Conservation (phyloP, 2,329 filamentous ascomycete species). For the Cladosporium sphaerospermum region DNA sequence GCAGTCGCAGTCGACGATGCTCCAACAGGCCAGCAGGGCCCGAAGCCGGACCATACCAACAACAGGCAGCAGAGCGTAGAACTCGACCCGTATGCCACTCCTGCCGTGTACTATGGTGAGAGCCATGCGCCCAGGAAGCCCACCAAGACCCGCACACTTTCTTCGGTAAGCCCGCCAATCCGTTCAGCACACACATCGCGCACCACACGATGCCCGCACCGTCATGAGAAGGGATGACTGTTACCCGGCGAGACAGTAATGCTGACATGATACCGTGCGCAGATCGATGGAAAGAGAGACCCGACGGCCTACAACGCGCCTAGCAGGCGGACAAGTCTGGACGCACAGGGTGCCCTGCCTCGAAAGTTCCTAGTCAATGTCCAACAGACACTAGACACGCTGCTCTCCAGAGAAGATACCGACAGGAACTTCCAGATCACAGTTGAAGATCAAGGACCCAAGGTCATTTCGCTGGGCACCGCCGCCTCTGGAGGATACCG, state of each 20-base stretch:
- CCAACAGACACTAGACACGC: slow-evolving; percentile 69
- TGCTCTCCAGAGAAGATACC: slow-evolving; percentile 83
- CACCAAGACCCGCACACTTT: slow-evolving; percentile 48
- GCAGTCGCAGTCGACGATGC: slow-evolving; percentile 10
- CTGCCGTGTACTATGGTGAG: slow-evolving; percentile 55
- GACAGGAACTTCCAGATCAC: slow-evolving; percentile 96
- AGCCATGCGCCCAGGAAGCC: slow-evolving; percentile 43
- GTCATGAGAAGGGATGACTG: slow-evolving; percentile 5
- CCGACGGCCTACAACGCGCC: slow-evolving; percentile 11
- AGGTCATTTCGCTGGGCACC: slow-evolving; percentile 81
- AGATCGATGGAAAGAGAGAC: slow-evolving; percentile 16
- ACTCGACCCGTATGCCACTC: slow-evolving; percentile 52
- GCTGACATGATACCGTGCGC: neutral
- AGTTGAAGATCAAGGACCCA: slow-evolving; percentile 90
- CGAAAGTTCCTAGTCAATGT: slow-evolving; percentile 84
- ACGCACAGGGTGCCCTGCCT: slow-evolving; percentile 63
- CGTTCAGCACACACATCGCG: neutral
- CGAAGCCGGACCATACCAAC: slow-evolving; percentile 7
- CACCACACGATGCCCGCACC: slow-evolving; percentile 11
- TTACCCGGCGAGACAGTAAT: neutral
- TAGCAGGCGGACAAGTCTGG: slow-evolving; percentile 62
- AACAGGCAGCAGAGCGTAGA: slow-evolving; percentile 19
- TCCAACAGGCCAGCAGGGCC: neutral
- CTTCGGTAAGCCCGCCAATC: slow-evolving; percentile 41
- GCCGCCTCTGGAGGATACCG: slow-evolving; percentile 80